These are phyloP conservation scores for Cubamyces lactineus DNA, from an alignment of 768 basidiomycete species.

Conservation along the genomic window DNA sequence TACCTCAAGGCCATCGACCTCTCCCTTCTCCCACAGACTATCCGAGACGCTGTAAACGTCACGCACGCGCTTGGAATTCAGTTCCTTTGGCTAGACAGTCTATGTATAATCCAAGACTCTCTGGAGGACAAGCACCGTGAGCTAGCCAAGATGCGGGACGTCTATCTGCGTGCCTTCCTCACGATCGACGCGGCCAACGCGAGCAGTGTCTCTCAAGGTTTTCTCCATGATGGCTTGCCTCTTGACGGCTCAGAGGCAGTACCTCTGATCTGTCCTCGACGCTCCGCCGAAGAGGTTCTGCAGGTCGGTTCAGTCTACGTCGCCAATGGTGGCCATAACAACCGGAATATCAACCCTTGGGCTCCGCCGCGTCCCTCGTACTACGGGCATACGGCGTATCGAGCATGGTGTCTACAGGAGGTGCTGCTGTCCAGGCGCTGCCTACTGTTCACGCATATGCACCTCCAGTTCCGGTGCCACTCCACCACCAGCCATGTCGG, in stretches of 20 bases:
- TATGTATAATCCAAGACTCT: conserved; percentile 11
- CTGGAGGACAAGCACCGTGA: neutral
- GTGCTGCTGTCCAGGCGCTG: neutral
- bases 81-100: conserved; percentile 3
- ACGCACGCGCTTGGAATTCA: neutral
- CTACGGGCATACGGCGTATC: neutral
- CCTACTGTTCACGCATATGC: neutral
- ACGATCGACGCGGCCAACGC: neutral
- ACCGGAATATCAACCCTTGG: no score
- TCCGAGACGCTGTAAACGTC: neutral
- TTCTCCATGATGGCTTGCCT: neutral
- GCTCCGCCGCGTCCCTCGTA: no score
- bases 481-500: no score
- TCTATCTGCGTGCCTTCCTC: neutral
- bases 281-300: no score
- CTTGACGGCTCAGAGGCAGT: no score
- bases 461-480: neutral
- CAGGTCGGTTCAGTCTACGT: no score
- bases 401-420: conserved; percentile 3
- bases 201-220: neutral
- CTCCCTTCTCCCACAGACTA: neutral
- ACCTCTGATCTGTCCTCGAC: no score
- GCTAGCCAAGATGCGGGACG: neutral
- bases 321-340: no score
- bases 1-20: neutral